Evolutionary conservation across 2,329 filamentous ascomycete genomes (phyloP), one percentile per base, ranked within the genome.

Genomic region (Taxawa tesnikishii): DNA sequence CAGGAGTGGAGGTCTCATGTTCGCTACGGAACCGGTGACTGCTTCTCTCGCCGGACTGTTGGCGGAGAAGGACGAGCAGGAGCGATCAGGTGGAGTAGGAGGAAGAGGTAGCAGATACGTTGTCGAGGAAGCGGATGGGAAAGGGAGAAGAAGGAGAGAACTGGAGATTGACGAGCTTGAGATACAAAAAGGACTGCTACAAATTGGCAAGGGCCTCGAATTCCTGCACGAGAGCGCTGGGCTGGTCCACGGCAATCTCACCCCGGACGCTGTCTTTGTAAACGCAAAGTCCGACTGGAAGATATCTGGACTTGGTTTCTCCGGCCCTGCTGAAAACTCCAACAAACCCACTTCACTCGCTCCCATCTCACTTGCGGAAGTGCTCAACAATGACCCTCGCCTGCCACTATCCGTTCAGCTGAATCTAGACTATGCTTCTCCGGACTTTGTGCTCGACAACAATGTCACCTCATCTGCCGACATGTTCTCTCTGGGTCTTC

Each of bases 231-330:
- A 96, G 51, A 94, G 88, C 51, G 88, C 88, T 7, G 84, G 84
- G 1, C 68, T 98, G 29, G 83, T 96, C 0, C 90, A 98, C 56
- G 84, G 82, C 29, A 98, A 98, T 51, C 58, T 98, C 41, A 96
- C 87, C 0, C 90, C 90, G 0, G 88, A 96, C 42, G 83, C 87
- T 12, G 76, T 98, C 42, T 79, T 94, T 43, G 75, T 98, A 56
- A 98, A 98, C 59, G 75, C 83, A 25, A 98, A 98, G 73, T 93
- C 83, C 29, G 90, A 98, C 56, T 98, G 90, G 90, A 98, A 98
- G 55, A 83, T 98, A 39, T 88, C 85, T 45, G 90, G 88, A n/a
- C 69, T 98, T 24, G 75, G 81, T 0, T 98, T 94, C 55, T 83
- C 81, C 51, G 82, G 82, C 28, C 82, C 85, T 10, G 74, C 83